phyloP scores from a whole-genome alignment of 768 basidiomycete genomes.

The Phaeotremella skinneri region DNA sequence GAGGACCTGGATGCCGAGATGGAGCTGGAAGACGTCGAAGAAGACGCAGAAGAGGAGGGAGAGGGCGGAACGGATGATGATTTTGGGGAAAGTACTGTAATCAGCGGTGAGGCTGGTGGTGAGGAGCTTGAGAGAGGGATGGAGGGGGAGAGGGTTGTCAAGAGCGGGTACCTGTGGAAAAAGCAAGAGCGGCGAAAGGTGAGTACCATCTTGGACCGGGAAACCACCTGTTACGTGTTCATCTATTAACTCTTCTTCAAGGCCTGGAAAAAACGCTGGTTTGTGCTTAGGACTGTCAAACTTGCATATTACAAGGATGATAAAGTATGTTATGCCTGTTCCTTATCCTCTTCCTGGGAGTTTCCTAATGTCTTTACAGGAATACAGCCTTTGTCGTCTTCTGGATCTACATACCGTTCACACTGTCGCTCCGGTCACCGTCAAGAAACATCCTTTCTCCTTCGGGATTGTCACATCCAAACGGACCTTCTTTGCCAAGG shows the following conservation, averaged over 20 bases:
- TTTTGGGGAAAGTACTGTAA: constrained; percentile 17
- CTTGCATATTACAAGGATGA: constrained; percentile 95
- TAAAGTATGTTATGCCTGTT: constrained; percentile 54
- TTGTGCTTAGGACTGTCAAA: constrained; percentile 86
- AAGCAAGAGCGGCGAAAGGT: constrained; percentile 98
- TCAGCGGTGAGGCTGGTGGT: background rate
- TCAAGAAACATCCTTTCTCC: constrained; percentile 84
- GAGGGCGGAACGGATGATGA: constrained; percentile 32
- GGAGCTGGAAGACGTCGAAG: constrained; percentile 53
- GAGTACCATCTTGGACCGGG: constrained; percentile 36
- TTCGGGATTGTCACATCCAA: constrained; percentile 88
- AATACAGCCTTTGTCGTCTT: constrained; percentile 86
- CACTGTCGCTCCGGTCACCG: constrained; percentile 76
- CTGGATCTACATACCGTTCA: constrained; percentile 85
- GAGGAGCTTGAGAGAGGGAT: constrained; percentile 46
- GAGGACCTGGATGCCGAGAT: constrained; percentile 28
- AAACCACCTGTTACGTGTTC: no score
- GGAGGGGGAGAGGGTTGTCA: constrained; percentile 62
- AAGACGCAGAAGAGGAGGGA: constrained; percentile 53
- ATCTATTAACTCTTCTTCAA: constrained; percentile 46
- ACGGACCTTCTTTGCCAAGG: constrained; percentile 88
- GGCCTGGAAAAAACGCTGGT: constrained; percentile 99
- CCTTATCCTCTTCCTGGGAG: background rate
- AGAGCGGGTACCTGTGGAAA: constrained; percentile 93
- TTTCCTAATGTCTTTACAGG: constrained; percentile 48